A percentile compares a stretch with the other conserved stretches of the same genome.
These are phyloP conservation scores for Trichoderma koningiopsis DNA, from an alignment of 2,329 filamentous ascomycete genomes.

Conservation along the genomic window DNA sequence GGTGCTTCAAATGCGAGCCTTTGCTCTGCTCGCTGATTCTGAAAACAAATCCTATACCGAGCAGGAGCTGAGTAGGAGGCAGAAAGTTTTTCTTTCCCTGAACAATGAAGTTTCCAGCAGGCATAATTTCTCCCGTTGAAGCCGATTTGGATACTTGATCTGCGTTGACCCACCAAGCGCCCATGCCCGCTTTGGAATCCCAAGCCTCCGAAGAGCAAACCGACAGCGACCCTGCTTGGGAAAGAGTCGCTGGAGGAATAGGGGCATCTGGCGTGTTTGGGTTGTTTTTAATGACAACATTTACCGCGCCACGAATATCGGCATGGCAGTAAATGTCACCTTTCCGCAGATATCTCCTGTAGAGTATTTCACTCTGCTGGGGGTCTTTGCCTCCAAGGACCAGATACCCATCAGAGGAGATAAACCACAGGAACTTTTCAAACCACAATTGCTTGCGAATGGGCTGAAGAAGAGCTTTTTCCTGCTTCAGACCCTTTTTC, in stretches of 20 bases:
- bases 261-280: constrained; percentile 75
- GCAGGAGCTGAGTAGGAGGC: constrained; percentile 80
- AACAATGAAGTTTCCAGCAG: constrained; percentile 76
- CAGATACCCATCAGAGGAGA: constrained; percentile 93
- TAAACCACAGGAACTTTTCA: constrained; percentile 94
- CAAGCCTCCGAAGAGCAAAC: constrained; percentile 88
- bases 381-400: constrained; percentile 87
- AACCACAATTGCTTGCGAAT: constrained; percentile 90
- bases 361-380: constrained; percentile 90
- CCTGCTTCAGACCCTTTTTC: constrained; percentile 85
- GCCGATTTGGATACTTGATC: constrained; percentile 89
- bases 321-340: constrained; percentile 93
- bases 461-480: constrained; percentile 82
- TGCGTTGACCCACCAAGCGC: constrained; percentile 91
- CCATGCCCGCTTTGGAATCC: constrained; percentile 96
- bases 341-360: constrained; percentile 79
- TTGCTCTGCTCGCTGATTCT: constrained; percentile 87
- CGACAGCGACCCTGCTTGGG: constrained; percentile 82
- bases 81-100: constrained; percentile 88
- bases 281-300: constrained; percentile 90
- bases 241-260: constrained; percentile 86
- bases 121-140: constrained; percentile 76
- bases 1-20: constrained; percentile 74
- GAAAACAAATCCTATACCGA: constrained; percentile 88
- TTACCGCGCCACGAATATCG: constrained; percentile 79